A percentile compares a stretch with the other conserved stretches of the same genome.
Evolutionary conservation across 768 basidiomycete genomes (phyloP).

Genomic region (Agaricus subrufescens): DNA sequence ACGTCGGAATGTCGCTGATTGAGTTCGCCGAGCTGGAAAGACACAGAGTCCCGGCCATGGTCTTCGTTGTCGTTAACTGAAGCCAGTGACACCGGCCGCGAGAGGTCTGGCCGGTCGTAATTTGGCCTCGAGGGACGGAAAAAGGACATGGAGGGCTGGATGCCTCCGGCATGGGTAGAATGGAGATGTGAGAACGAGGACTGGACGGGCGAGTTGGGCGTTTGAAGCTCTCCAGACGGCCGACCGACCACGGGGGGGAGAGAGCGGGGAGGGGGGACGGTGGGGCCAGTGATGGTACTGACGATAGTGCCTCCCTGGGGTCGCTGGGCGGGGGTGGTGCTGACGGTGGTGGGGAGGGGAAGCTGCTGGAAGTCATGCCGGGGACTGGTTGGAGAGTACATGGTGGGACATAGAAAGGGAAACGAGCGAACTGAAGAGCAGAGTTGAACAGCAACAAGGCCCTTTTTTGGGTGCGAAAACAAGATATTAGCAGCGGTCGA

Average conservation of each 20-base stretch:
- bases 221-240: conserved; percentile 12
- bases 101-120: conserved; percentile 33
- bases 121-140: conserved; percentile 66
- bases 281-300: conserved; percentile 3
- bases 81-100: conserved; percentile 32
- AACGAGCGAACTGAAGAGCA: not conserved
- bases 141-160: conserved; percentile 76
- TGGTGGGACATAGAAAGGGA: not conserved
- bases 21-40: conserved; percentile 15
- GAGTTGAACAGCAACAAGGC: not conserved
- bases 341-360: conserved; percentile 30
- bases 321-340: conserved; percentile 15
- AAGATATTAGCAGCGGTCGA: too few relatives aligned
- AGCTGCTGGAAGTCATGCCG: conserved; percentile 26
- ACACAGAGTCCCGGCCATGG: conserved; percentile 18
- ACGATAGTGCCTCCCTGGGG: conserved; percentile 11
- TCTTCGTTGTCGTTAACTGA: conserved; percentile 22
- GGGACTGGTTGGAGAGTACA: conserved; percentile 13
- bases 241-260: conserved; percentile 11
- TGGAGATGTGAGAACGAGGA: conserved; percentile 14
- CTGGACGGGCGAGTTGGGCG: conserved; percentile 16
- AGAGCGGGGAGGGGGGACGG: conserved; percentile 8
- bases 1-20: conserved; percentile 14
- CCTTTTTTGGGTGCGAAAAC: not conserved
- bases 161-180: conserved; percentile 56